These are phyloP conservation scores for Carex pumila DNA, from an alignment of 176 grass and related monocot genomes.

Conservation along the genomic window DNA sequence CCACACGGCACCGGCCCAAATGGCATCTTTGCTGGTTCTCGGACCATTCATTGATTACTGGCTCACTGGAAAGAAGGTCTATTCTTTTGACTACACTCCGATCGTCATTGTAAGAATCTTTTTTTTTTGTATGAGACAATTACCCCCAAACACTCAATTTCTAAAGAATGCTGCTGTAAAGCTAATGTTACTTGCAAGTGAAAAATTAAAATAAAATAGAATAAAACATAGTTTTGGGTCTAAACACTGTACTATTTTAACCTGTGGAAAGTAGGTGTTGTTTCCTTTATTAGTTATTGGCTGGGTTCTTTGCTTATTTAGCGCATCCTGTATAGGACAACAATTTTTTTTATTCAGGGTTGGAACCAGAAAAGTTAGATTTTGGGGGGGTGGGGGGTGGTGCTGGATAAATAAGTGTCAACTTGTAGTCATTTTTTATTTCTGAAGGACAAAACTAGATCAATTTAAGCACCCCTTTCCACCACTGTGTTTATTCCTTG, in stretches of 20 bases:
- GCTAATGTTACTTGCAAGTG: neutral
- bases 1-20: constrained; percentile 54
- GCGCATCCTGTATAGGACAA: neutral
- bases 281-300: neutral
- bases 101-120: constrained; percentile 37
- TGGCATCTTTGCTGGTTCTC: constrained; percentile 42
- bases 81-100: constrained; percentile 43
- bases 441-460: too few relatives aligned
- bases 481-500: too few relatives aligned
- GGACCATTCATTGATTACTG: constrained; percentile 54
- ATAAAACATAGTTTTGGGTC: neutral
- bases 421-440: too few relatives aligned
- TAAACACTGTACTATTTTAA: neutral
- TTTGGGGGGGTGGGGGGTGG: too few relatives aligned
- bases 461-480: too few relatives aligned
- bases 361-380: too few relatives aligned
- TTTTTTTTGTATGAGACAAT: neutral
- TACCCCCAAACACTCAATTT: neutral
- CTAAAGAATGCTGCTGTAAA: neutral
- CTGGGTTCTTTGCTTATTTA: neutral
- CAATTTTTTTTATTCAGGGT: neutral
- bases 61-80: constrained; percentile 43
- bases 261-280: neutral
- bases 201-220: too few relatives aligned
- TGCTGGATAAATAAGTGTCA: too few relatives aligned